A percentile compares a stretch with the other conserved stretches of the same genome.
These are phyloP conservation scores for Xylaria polymorpha DNA, from an alignment of 2,329 filamentous ascomycete species.

Conservation along the genomic window DNA sequence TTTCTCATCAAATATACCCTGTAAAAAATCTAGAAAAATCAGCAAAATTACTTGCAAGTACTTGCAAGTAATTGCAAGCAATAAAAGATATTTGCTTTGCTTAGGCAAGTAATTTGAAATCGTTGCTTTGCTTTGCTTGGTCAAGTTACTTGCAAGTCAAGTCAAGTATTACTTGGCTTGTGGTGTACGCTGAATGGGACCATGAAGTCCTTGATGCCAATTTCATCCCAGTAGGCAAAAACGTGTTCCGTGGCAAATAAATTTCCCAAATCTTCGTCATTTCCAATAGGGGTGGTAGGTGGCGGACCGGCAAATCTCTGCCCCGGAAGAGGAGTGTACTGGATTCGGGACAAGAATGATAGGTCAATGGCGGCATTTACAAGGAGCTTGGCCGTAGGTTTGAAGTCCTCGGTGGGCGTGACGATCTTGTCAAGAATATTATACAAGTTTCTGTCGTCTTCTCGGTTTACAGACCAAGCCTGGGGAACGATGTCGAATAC, in stretches of 20 bases:
- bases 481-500: conserved; percentile 20
- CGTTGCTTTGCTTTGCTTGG: too few relatives aligned
- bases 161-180: too few relatives aligned
- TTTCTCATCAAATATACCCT: too few relatives aligned
- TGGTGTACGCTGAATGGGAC: too few relatives aligned
- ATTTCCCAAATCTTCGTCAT: neutral
- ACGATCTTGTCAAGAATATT: conserved; percentile 15
- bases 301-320: neutral
- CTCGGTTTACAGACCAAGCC: conserved; percentile 9
- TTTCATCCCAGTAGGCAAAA: neutral
- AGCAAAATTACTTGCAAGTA: too few relatives aligned
- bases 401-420: neutral
- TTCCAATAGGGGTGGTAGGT: neutral
- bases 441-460: conserved; percentile 23
- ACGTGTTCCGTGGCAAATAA: neutral
- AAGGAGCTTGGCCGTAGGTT: neutral
- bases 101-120: too few relatives aligned
- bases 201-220: conserved; percentile 6
- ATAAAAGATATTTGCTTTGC: too few relatives aligned
- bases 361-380: neutral
- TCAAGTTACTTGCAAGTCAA: too few relatives aligned
- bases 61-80: too few relatives aligned
- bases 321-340: conserved; percentile 12
- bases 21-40: too few relatives aligned
- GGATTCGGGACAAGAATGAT: neutral